These are phyloP conservation scores for Colletotrichum sp. DNA, from an alignment of 2,329 filamentous ascomycete species.

Conservation along the genomic window DNA sequence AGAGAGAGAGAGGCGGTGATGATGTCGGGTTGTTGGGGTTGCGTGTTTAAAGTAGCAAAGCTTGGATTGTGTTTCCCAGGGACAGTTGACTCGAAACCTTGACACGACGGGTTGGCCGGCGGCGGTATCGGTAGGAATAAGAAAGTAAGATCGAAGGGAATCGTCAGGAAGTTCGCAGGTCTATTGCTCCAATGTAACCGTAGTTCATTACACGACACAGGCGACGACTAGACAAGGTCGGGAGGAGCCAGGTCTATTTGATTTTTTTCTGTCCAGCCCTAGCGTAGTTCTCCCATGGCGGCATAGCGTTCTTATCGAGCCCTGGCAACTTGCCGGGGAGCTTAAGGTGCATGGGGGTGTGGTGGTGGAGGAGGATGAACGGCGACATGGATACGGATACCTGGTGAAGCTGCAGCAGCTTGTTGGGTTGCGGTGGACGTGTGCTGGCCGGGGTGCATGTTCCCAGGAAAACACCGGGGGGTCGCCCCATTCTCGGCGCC, in stretches of 20 bases:
- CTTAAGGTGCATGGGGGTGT: slow-evolving; percentile 21
- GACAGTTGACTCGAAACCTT: background rate
- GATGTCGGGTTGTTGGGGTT: background rate
- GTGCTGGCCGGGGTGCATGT: slow-evolving; percentile 19
- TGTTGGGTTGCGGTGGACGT: slow-evolving; percentile 18
- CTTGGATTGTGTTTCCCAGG: background rate
- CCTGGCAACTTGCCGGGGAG: slow-evolving; percentile 20
- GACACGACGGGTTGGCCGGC: background rate
- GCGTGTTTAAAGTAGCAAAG: background rate
- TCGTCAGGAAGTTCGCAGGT: background rate
- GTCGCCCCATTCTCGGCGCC: slow-evolving; percentile 15
- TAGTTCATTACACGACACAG: slow-evolving; percentile 8
- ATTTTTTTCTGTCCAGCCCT: slow-evolving; percentile 19
- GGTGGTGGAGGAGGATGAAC: slow-evolving; percentile 18
- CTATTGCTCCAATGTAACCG: slow-evolving; percentile 13
- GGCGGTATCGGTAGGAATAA: background rate
- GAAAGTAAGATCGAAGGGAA: slow-evolving; percentile 7
- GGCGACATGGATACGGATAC: slow-evolving; percentile 15
- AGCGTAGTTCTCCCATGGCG: slow-evolving; percentile 20
- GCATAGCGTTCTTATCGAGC: slow-evolving; percentile 22
- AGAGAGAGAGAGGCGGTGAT: background rate
- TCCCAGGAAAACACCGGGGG: slow-evolving; percentile 14
- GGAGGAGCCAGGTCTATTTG: slow-evolving; percentile 21
- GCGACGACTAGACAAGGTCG: slow-evolving; percentile 1
- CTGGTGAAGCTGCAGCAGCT: slow-evolving; percentile 8